These are phyloP conservation scores for Pseudonectria buxi DNA, from an alignment of 2,329 filamentous ascomycete genomes.

Conservation along the genomic window DNA sequence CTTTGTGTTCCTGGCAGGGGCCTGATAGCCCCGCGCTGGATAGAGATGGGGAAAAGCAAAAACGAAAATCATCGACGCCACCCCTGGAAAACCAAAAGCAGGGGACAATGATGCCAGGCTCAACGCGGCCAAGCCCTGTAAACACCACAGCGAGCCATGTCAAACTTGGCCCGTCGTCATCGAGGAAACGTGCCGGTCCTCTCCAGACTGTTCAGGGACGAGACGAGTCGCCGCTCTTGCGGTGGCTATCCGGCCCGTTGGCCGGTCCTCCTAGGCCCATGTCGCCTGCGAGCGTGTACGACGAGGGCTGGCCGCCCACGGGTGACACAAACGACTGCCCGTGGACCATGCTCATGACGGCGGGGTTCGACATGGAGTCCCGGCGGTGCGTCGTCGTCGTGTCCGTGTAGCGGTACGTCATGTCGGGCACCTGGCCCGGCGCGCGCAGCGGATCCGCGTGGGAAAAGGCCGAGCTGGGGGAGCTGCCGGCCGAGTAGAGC, in stretches of 20 bases:
- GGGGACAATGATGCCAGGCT: too few relatives aligned
- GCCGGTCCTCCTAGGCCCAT: conserved; percentile 5
- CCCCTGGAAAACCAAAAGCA: too few relatives aligned
- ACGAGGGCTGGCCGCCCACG: conserved; percentile 4
- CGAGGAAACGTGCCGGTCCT: background rate
- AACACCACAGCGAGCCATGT: too few relatives aligned
- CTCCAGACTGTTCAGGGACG: conserved; percentile 1
- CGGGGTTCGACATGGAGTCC: background rate
- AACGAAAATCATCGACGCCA: too few relatives aligned
- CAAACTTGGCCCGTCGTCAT: too few relatives aligned
- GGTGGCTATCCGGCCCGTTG: conserved; percentile 7
- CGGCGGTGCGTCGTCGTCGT: conserved; percentile 15
- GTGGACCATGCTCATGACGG: background rate
- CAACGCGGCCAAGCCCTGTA: too few relatives aligned
- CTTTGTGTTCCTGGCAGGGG: too few relatives aligned
- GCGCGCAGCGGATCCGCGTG: conserved; percentile 7
- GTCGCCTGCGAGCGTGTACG: conserved; percentile 16
- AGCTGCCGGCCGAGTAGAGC: conserved; percentile 12
- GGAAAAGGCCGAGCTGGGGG: conserved; percentile 10
- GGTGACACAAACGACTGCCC: conserved; percentile 8
- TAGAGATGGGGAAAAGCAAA: too few relatives aligned
- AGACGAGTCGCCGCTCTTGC: conserved; percentile 12
- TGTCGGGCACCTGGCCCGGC: conserved; percentile 9
- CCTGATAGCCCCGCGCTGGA: too few relatives aligned
- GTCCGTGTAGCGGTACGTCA: conserved; percentile 27